Base-by-base conservation (phyloP, 345 rosid genomes). In the Gossypium stocksii region DNA sequence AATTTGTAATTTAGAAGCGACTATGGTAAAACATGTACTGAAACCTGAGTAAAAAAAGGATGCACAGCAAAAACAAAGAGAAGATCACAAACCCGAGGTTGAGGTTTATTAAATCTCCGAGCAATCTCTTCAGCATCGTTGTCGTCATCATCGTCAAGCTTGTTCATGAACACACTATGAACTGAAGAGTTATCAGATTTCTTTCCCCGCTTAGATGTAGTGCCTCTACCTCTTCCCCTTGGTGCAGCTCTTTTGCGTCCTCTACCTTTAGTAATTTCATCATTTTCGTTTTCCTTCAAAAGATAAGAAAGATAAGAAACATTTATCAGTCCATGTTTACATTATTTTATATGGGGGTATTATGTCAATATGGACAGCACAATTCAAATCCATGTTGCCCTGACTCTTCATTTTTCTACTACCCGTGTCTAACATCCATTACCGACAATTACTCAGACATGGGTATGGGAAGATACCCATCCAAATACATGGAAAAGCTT, bases 201-300 rank as follows among this genome's bases (percentile, higher is more conserved):
- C 78, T 83, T 85, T 67, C 98, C 93, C 59, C 97, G 91, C 83
- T 94, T 94, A 73, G 97, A 54, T 77, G 89, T 77, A 2, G 88
- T 81, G 20, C 89, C 93, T 78, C 93, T 90, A 58, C 93, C 90
- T 82, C 85, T 83, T 72, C 89, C 92, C 80, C 87, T 86, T 62
- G 85, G 82, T 72, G 89, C 86, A 63, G 90, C 90, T 83, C 98
- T 87, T 89, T 94, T 94, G 48, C 87, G 84, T 22, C 97, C 89
- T 81, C 82, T 86, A 48, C 84, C 83, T 77, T 25, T 81, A 16
- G 77, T 58, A 72, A 43, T 77, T 78, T 72, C 88, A 62, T 81
- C 89, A 62, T 82, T 91, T 72, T 86, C 91, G 93, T 92, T 66
- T 72, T 86, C 93, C 96, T 92, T 66, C 22, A 68, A 63, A 58